Evolutionary conservation across 345 rosid species (phyloP), one percentile per base, ranked within the genome.

Genomic region (Diplotaxis tenuifolia): DNA sequence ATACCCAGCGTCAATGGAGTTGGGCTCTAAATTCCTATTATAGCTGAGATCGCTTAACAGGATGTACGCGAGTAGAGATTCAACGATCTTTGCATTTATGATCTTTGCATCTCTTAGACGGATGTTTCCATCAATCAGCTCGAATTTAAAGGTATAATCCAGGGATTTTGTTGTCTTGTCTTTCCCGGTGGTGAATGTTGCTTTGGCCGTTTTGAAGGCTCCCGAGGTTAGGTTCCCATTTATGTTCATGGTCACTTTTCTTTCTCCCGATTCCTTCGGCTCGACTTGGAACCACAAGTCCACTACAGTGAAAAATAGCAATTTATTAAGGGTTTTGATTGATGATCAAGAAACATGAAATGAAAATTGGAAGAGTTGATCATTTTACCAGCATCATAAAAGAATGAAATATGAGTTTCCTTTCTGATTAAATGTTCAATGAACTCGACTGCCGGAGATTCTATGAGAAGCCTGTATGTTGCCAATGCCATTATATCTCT

Each of bases 341-440:
- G 66, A 62, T 62, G 28, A 62, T 62, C 27, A 62, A 57, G 20
- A 50, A 28, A 57, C 22, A 32, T 32, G 47, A 18, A 45, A 32
- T 32, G 65, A 32, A 22, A 40, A 15, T 18, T 22, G 32, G 12
- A 38, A 34, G 15, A 61, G 18, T 21, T 23, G n/a, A 11, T 6
- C 9, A 10, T 47, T 18, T 60, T 16, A 60, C 65, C 36, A 0
- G 65, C 54, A 47, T 20, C 21, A 47, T 6, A 47, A 0, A 16
- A 47, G 54, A 15, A 16, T 16, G 54, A 47, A 47, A 16, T 10
- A 16, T 47, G 50, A n/a, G 1, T 45, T n/a, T n/a, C n/a, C 50
- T 45, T 16, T 47, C 25, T 7, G 16, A 4, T 21, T 38, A 62
- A 14, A 28, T 62, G 52, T 1, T 62, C 12, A 38, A 62, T 38